Conservation (phyloP, 225 moss, liverwort and hornwort species). For the Marchantia paleacea region DNA sequence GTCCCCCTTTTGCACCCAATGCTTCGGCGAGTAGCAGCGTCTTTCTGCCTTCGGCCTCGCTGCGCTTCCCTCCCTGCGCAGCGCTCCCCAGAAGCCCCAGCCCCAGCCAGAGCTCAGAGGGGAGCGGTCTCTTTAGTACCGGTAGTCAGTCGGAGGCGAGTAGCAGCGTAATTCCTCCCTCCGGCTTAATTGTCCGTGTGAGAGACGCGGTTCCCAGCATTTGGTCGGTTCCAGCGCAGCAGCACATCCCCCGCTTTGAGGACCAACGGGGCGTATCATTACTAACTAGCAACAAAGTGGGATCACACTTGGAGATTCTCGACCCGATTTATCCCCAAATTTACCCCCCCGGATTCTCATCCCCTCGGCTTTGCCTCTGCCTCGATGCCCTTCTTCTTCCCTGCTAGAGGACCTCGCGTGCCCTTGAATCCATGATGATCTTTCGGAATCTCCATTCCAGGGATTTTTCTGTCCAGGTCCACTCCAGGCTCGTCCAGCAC, state of each 20-base stretch:
- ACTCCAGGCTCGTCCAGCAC: conserved; percentile 10
- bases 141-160: not conserved
- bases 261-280: not conserved
- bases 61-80: no score
- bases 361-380: no score
- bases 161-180: not conserved
- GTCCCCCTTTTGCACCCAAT: not conserved
- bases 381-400: no score
- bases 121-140: no score
- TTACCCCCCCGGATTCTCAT: no score
- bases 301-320: not conserved
- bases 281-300: not conserved
- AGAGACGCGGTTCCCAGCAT: not conserved
- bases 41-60: not conserved
- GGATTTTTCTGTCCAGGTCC: conserved; percentile 7
- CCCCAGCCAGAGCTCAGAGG: no score
- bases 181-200: not conserved
- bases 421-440: not conserved
- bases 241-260: not conserved
- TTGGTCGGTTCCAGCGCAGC: conserved; percentile 4
- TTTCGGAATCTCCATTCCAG: not conserved
- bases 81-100: no score
- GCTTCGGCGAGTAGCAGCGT: conserved; percentile 1
- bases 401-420: not conserved
- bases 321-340: no score